phyloP scores from a whole-genome alignment of 2,329 filamentous ascomycete genomes.

The Penicillium glabrum region DNA sequence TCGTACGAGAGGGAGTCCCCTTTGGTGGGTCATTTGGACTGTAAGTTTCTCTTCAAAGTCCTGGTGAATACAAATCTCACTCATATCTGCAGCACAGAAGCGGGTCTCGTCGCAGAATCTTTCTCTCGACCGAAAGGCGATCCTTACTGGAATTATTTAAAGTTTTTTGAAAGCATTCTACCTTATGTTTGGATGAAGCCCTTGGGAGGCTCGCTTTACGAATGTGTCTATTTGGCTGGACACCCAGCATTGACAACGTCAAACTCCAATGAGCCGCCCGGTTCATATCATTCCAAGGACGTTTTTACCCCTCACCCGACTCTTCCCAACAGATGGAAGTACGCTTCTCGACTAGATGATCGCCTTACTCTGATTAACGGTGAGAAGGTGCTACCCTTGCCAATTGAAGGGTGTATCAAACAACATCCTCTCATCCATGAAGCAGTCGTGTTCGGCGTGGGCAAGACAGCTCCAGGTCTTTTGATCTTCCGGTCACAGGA shows the following conservation, averaged over 20 bases:
- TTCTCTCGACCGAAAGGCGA: conserved; percentile 39
- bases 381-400: conserved; percentile 35
- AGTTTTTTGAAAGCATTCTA: conserved; percentile 38
- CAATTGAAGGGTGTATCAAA: conserved; percentile 34
- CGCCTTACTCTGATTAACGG: conserved; percentile 34
- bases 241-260: conserved; percentile 33
- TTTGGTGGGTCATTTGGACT: conserved; percentile 44
- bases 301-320: conserved; percentile 33
- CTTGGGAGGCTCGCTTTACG: conserved; percentile 24
- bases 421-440: conserved; percentile 32
- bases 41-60: conserved; percentile 25
- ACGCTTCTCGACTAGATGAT: conserved; percentile 33
- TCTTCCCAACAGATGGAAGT: conserved; percentile 34
- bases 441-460: conserved; percentile 31
- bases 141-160: conserved; percentile 46
- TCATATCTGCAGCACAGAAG: conserved; percentile 40
- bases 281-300: conserved; percentile 35
- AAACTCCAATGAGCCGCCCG: conserved; percentile 33
- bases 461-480: conserved; percentile 27
- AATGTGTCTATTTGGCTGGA: conserved; percentile 32
- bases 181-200: conserved; percentile 42
- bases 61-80: conserved; percentile 4
- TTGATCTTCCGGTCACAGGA: conserved; percentile 28
- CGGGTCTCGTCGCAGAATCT: conserved; percentile 45
- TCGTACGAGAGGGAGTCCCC: conserved; percentile 38